Evolutionary conservation across 2,329 filamentous ascomycete species (phyloP), one percentile per base, ranked within the genome.

Genomic region (Trichoderma atroviride): DNA sequence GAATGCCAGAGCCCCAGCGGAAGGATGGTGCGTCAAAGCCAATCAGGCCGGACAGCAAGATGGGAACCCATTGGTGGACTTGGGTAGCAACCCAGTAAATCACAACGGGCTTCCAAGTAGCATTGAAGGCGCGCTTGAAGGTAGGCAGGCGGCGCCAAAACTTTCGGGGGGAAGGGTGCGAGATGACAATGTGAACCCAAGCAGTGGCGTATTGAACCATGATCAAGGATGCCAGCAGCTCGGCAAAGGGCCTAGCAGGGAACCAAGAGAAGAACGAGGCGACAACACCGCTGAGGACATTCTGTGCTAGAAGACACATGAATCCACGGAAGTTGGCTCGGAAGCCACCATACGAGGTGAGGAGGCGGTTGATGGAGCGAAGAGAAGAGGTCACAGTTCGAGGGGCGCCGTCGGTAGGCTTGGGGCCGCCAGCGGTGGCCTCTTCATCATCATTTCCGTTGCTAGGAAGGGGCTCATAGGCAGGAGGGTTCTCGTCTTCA

Each of bases 151-250:
- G 91, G 75, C 85, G 82, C 81, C 86, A 92, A 83, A 91, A 93
- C 74, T 81, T 82, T 78, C 87, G 86, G 59, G 83, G 76, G 69
- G 87, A 90, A 5, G 89, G 88, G 65, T 88, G 84, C 2, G 92
- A 90, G 76, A 97, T 94, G 77, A 97, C 88, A 75, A 92, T 90
- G 79, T 97, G 93, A 4, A 94, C 92, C 93, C 94, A 97, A 65
- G 88, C 86, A 73, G 94, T 87, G 78, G 88, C 87, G 70, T 95
- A 79, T 75, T 91, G 91, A 47, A 91, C 87, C 37, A 92, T 83
- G 24, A 86, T 79, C 27, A 95, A 79, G 63, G 87, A 84, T 31
- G 88, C 83, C 66, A 89, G 73, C 62, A 82, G 76, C 22, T 58
- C 40, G 37, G 63, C 63, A 53, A 68, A 66, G 43, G 61, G 55